Percentiles rank a stretch among this genome's conserved stretches.
phyloP scores from a whole-genome alignment of 1,284 basidiomycete species.

The Cutaneotrichosporon cutaneum region DNA sequence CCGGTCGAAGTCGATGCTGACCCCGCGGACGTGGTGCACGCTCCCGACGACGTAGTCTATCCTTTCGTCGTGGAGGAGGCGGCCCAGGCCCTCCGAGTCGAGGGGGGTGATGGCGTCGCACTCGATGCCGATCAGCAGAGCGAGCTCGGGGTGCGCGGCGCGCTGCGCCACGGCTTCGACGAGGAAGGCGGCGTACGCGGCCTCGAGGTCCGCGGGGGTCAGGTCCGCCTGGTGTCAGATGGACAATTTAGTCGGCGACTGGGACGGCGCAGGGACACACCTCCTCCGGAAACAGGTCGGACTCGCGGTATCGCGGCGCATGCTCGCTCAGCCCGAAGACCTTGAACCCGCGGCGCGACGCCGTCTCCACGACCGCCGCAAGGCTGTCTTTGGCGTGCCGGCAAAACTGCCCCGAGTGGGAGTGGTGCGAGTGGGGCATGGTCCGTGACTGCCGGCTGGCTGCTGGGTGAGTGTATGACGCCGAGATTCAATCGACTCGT shows the following conservation, averaged over 20 bases:
- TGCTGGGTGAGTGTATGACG: background rate
- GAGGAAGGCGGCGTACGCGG: slow-evolving; percentile 39
- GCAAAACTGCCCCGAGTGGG: slow-evolving; percentile 96
- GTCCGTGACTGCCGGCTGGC: background rate
- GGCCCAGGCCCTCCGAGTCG: slow-evolving; percentile 60
- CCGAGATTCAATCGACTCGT: background rate
- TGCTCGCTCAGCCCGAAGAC: slow-evolving; percentile 93
- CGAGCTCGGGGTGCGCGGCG: slow-evolving; percentile 24
- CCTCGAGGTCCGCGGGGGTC: slow-evolving; percentile 33
- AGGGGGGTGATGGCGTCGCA: slow-evolving; percentile 78
- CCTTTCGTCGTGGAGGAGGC: slow-evolving; percentile 56
- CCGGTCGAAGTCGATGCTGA: slow-evolving; percentile 90
- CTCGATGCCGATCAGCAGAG: slow-evolving; percentile 83
- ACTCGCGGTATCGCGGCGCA: slow-evolving; percentile 74
- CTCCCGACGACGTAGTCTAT: slow-evolving; percentile 93
- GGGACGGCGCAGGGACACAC: slow-evolving; percentile 53
- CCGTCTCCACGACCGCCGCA: slow-evolving; percentile 74
- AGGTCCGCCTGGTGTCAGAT: slow-evolving; percentile 42
- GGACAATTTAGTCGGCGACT: background rate
- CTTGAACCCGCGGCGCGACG: slow-evolving; percentile 73
- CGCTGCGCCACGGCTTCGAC: slow-evolving; percentile 65
- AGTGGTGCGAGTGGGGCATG: slow-evolving; percentile 90
- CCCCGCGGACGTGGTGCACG: slow-evolving; percentile 82
- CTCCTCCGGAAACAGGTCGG: slow-evolving; percentile 95
- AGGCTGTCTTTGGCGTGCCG: slow-evolving; percentile 76